These are phyloP conservation scores for Exophiala dermatitidis DNA, from an alignment of 2,329 filamentous ascomycete species.

Conservation along the genomic window DNA sequence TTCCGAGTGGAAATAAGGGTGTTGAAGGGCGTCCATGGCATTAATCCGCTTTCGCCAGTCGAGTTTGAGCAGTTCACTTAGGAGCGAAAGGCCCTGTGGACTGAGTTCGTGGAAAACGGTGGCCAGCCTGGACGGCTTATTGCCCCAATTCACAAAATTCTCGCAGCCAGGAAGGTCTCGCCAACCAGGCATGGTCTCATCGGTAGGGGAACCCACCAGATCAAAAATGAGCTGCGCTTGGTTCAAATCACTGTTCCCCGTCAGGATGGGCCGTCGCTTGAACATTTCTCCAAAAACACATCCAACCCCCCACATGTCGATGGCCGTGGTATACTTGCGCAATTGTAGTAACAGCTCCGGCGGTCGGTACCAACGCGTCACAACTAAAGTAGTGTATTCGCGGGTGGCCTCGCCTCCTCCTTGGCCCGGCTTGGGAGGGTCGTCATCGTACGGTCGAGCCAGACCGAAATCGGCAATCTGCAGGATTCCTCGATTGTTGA, in stretches of 20 bases:
- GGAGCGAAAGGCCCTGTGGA: conserved; percentile 65
- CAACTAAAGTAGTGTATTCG: conserved; percentile 94
- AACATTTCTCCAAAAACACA: conserved; percentile 99
- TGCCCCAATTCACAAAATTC: conserved; percentile 56
- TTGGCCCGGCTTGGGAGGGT: conserved; percentile 64
- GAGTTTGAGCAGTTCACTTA: conserved; percentile 75
- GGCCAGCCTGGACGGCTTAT: conserved; percentile 58
- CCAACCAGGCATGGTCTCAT: conserved; percentile 91
- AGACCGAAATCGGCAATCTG: conserved; percentile 98
- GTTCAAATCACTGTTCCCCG: conserved; percentile 79
- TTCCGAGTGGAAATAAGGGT: conserved; percentile 77
- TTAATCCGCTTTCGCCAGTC: conserved; percentile 88
- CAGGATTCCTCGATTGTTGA: conserved; percentile 85
- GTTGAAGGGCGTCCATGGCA: conserved; percentile 84
- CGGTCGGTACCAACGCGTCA: conserved; percentile 94
- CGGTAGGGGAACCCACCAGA: conserved; percentile 79
- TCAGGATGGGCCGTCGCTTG: conserved; percentile 81
- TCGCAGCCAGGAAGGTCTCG: conserved; percentile 73
- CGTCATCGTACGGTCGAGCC: conserved; percentile 85
- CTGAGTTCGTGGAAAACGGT: conserved; percentile 69
- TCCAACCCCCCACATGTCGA: conserved; percentile 98
- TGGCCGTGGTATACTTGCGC: conserved; percentile 88
- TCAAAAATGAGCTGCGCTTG: conserved; percentile 93
- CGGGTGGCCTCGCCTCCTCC: conserved; percentile 77
- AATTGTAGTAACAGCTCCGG: conserved; percentile 86